Conservation (phyloP, 2,329 filamentous ascomycete species). For the Helotiales sp. region DNA sequence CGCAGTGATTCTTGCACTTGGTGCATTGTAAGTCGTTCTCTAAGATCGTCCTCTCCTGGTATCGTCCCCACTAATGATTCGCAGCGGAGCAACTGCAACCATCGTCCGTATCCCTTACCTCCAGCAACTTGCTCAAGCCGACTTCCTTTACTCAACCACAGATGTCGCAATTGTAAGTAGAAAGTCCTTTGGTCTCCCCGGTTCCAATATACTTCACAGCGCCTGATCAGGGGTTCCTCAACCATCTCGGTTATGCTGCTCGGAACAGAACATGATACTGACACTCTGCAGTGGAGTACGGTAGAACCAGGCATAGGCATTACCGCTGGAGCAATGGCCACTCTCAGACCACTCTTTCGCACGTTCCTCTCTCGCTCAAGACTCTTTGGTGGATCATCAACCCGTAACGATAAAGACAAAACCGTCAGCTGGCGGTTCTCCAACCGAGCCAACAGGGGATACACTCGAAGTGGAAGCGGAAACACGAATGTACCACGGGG, state of each 20-base stretch:
- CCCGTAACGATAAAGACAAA: neutral
- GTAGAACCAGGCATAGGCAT: slow-evolving; percentile 29
- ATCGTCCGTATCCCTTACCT: slow-evolving; percentile 33
- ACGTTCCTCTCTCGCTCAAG: slow-evolving; percentile 21
- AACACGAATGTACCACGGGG: neutral
- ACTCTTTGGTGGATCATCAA: slow-evolving; percentile 16
- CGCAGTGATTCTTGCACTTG: slow-evolving; percentile 33
- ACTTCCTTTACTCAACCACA: neutral
- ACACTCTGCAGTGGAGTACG: too few species aligned
- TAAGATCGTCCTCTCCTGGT: slow-evolving; percentile 15
- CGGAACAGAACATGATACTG: too few species aligned
- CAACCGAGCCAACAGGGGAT: neutral
- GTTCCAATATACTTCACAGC: too few species aligned
- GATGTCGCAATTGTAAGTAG: slow-evolving; percentile 6
- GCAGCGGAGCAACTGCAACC: slow-evolving; percentile 30
- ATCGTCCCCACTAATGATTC: neutral
- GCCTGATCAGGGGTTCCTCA: too few species aligned
- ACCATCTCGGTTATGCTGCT: too few species aligned
- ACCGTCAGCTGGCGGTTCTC: neutral
- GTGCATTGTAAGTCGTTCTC: slow-evolving; percentile 36
- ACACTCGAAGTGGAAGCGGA: slow-evolving; percentile 11
- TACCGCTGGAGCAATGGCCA: slow-evolving; percentile 25
- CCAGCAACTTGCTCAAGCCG: slow-evolving; percentile 14
- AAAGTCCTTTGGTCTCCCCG: too few species aligned
- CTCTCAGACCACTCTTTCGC: slow-evolving; percentile 29